Evolutionary conservation across 2,329 filamentous ascomycete species (phyloP), one percentile per base, ranked within the genome.

Genomic region (Zelopaecilomyces penicillatus): DNA sequence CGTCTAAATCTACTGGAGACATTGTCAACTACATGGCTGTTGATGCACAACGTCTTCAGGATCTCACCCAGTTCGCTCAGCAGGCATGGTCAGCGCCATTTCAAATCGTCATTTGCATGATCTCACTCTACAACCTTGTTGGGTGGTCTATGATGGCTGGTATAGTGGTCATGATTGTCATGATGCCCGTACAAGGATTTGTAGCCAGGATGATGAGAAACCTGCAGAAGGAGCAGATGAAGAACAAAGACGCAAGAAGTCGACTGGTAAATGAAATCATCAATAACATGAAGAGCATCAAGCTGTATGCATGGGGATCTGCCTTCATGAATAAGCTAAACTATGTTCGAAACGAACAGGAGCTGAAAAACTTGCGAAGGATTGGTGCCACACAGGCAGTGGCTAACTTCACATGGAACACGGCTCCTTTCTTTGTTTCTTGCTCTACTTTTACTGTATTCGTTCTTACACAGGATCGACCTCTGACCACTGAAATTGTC

Each of bases 11-110:
- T 0, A 98, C 93, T 0, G 93, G 93, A 46, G 94, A 98, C 58
- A 97, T 98, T 58, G 93, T 98, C 62, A 98, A 98, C 62, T 93
- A 95, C 67, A 98, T 98, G 91, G 93, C 94, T 38, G 91, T 98
- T 7, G 93, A 98, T 62, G 91, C 91, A 10, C 93, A 98, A 65
- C 84, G 94, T 52, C 75, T 98, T 12, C 87, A 96, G 58, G 93
- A 98, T 65, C 71, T 98, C 46, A 88, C 91, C 2, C 94, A 98
- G 59, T 98, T 93, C 61, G 89, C 87, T 12, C 90, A 95, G 61
- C 91, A 97, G 63, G 70, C 95, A 8, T 96, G 93, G 89, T 96
- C 90, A 37, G 91, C 94, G 3, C 93, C 93, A 3, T 95, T 97
- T 66, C 94, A 98, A 65, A 98, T 98, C 58, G 75, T 81, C 30